Percentiles rank a stretch among this genome's conserved stretches.
Evolutionary conservation across 371 early-diverging fungal species (phyloP).

Genomic region (Mortierella sp.): DNA sequence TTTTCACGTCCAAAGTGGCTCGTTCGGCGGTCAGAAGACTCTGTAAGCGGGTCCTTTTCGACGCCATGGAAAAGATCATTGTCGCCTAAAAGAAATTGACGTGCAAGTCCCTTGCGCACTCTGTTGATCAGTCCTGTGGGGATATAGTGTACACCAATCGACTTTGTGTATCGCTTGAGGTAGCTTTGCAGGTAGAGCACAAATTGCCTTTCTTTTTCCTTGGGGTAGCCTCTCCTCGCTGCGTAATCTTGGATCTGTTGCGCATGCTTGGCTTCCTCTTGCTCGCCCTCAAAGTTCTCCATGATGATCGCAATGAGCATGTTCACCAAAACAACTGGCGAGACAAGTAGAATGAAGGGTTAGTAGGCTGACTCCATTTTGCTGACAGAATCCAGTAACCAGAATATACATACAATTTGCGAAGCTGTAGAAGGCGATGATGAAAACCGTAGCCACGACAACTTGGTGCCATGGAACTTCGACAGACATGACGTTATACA

Average conservation of each 20-base stretch:
- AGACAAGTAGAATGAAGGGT: neutral
- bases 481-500: constrained; percentile 63
- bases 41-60: constrained; percentile 4
- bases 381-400: neutral
- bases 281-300: constrained; percentile 74
- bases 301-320: constrained; percentile 74
- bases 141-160: no score
- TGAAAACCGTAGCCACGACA: constrained; percentile 63
- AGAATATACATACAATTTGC: constrained; percentile 75
- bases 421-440: constrained; percentile 70
- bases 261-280: constrained; percentile 64
- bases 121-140: neutral
- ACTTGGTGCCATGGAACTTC: constrained; percentile 47
- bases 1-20: no score
- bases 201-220: no score
- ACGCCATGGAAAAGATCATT: no score
- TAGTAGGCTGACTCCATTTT: neutral
- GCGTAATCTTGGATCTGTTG: constrained; percentile 65
- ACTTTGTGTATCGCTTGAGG: no score
- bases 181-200: no score
- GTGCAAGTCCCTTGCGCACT: no score
- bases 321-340: constrained; percentile 66
- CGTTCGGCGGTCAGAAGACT: neutral
- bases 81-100: no score
- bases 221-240: no score